Evolutionary conservation across 352 stramenopile genomes (phyloP), one percentile per base, ranked within the genome.

Genomic region (Blastocystis sp.): DNA sequence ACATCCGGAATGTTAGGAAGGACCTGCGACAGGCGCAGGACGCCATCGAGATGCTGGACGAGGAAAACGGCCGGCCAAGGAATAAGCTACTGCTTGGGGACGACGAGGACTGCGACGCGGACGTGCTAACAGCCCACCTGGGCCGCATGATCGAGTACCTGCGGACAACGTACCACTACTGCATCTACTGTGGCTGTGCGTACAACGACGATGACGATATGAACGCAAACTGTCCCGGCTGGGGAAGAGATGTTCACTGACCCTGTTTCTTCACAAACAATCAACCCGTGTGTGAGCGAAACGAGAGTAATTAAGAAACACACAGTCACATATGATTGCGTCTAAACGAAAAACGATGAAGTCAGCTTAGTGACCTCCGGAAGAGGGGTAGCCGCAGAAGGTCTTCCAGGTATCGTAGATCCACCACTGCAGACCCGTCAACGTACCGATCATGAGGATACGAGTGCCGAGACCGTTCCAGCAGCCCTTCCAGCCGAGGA

Each of bases 391-490:
- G 89, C 94, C 94, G 86, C 95, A 93, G 79, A 92, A 92, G 89
- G 93, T 95, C 92, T 97, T 97, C 91, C 96, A 97, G 88, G 93
- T 95, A 89, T 97, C 94, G 91, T 97, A 97, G 91, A 97, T 97
- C 94, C 94, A 97, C 94, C 94, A 97, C 92, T 97, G 94, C 79
- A 97, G 93, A 93, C 94, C 94, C 19, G 94, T 97, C 81, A 97
- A 93, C 80, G 94, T 97, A 92, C 94, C 94, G 89, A 97, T 97
- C 94, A 97, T 97, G 91, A 97, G 91, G 90, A 97, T 97, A 92
- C 94, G 93, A 86, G 94, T 96, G 79, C 92, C 93, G 21, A 97
- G 92, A 81, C 94, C 94, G 10, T 89, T 90, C 76, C 90, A 89
- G 52, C 91, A 90, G 21, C 92, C 88, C 66, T 90, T 91, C 34